These are phyloP conservation scores for Neurospora sp. DNA, from an alignment of 2,329 filamentous ascomycete genomes.

Conservation along the genomic window DNA sequence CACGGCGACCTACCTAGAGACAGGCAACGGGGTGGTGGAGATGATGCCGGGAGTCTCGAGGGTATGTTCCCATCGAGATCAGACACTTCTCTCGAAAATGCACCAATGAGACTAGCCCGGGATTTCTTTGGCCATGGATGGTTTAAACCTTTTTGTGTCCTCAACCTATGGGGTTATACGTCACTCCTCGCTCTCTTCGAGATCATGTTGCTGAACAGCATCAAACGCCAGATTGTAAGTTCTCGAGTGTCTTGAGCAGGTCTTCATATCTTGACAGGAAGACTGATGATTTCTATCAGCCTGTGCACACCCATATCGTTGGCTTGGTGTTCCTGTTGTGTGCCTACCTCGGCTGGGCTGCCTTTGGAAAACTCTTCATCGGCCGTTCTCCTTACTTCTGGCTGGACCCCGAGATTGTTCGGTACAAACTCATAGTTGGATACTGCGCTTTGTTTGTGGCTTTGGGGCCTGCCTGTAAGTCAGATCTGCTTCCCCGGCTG, in stretches of 20 bases:
- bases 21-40: constrained; percentile 2
- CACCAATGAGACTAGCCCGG: constrained; percentile 27
- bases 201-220: constrained; percentile 41
- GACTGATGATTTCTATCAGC: constrained; percentile 22
- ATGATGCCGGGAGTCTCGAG: not conserved
- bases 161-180: constrained; percentile 36
- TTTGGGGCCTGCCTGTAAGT: constrained; percentile 36
- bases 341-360: constrained; percentile 41
- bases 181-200: constrained; percentile 35
- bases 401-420: constrained; percentile 35
- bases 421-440: constrained; percentile 32
- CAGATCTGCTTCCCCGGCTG: not conserved
- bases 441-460: constrained; percentile 36
- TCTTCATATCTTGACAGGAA: not conserved
- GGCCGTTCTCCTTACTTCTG: constrained; percentile 40
- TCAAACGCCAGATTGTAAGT: constrained; percentile 39
- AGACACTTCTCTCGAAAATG: not conserved
- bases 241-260: not conserved
- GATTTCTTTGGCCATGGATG: constrained; percentile 38
- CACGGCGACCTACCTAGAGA: constrained; percentile 23
- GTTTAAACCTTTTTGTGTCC: constrained; percentile 35
- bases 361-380: constrained; percentile 36
- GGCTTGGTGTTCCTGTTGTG: constrained; percentile 31
- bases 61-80: not conserved
- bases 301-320: constrained; percentile 33